Percentiles rank a stretch among this genome's conserved stretches.
These are phyloP conservation scores for Picocystis salinarum DNA, from an alignment of 139 green algal genomes.

Conservation along the genomic window DNA sequence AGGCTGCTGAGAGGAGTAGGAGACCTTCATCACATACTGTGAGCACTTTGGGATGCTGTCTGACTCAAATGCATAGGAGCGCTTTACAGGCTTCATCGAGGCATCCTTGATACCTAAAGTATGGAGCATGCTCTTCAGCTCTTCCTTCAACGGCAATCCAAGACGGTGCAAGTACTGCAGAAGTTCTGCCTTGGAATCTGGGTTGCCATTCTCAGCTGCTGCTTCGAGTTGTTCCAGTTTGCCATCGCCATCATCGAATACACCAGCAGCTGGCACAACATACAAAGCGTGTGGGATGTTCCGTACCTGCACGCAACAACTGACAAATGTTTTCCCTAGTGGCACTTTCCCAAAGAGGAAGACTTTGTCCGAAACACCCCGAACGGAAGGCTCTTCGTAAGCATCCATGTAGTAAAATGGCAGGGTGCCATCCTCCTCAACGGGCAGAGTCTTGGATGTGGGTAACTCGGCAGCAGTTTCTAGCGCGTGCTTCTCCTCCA, in stretches of 20 bases:
- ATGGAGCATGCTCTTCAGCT: constrained; percentile 7
- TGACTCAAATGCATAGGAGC: constrained; percentile 85
- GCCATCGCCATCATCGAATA: constrained; percentile 30
- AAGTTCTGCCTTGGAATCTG: constrained; percentile 16
- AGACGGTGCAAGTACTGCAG: constrained; percentile 13
- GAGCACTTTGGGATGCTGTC: constrained; percentile 39
- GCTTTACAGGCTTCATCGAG: constrained; percentile 14
- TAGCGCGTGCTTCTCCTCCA: not conserved
- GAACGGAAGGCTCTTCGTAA: constrained; percentile 49
- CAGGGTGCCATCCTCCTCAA: constrained; percentile 39
- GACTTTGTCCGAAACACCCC: constrained; percentile 32
- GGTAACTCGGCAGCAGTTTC: not conserved
- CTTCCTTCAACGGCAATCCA: not conserved
- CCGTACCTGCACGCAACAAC: constrained; percentile 39
- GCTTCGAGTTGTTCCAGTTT: constrained; percentile 16
- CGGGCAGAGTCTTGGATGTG: constrained; percentile 16
- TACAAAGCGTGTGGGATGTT: constrained; percentile 47
- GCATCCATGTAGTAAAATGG: constrained; percentile 80
- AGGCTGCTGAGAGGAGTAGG: constrained; percentile 20
- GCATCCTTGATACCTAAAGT: constrained; percentile 3
- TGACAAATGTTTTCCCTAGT: constrained; percentile 22
- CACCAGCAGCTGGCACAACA: constrained; percentile 39
- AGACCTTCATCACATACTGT: constrained; percentile 85
- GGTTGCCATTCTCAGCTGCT: constrained; percentile 12
- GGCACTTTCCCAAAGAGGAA: constrained; percentile 1